phyloP scores from a whole-genome alignment of 139 green algal species.

The Chlorella sp. region DNA sequence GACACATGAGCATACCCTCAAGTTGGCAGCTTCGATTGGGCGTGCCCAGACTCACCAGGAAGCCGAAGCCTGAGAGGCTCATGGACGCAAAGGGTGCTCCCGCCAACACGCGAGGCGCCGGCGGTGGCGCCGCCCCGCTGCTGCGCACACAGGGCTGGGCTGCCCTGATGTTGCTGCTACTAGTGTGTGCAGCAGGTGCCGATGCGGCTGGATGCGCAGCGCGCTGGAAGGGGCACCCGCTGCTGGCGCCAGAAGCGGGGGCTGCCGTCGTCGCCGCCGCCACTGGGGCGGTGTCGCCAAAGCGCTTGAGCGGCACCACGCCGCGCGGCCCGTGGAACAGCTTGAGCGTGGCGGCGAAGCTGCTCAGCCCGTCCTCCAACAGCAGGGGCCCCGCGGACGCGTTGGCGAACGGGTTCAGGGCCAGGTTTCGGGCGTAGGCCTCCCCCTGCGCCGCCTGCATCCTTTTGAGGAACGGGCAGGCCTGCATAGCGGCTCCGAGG shows the following conservation, averaged over 20 bases:
- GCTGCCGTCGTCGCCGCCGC: neutral
- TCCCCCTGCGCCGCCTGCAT: conserved; percentile 42
- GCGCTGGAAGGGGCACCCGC: neutral
- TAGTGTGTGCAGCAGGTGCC: neutral
- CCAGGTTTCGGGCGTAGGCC: conserved; percentile 33
- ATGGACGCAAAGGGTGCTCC: conserved; percentile 31
- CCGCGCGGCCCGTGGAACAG: conserved; percentile 40
- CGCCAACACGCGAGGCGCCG: neutral
- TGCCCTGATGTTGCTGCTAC: neutral
- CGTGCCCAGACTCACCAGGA: conserved; percentile 47
- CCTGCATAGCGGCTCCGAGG: conserved; percentile 22
- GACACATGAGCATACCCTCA: neutral
- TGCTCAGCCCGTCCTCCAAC: conserved; percentile 1
- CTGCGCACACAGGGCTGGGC: neutral
- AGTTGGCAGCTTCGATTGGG: too few species aligned
- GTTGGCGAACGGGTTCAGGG: conserved; percentile 34
- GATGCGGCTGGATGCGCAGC: neutral
- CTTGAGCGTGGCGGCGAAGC: conserved; percentile 14
- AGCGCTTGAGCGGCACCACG: conserved; percentile 36
- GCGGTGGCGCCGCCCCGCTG: neutral
- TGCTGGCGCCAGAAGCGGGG: neutral
- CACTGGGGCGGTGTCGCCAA: neutral
- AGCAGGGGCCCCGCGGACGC: conserved; percentile 5
- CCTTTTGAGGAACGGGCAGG: conserved; percentile 50
- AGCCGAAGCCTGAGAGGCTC: conserved; percentile 42